phyloP scores from a whole-genome alignment of 2,329 filamentous ascomycete species.

The Rutstroemia sp. region DNA sequence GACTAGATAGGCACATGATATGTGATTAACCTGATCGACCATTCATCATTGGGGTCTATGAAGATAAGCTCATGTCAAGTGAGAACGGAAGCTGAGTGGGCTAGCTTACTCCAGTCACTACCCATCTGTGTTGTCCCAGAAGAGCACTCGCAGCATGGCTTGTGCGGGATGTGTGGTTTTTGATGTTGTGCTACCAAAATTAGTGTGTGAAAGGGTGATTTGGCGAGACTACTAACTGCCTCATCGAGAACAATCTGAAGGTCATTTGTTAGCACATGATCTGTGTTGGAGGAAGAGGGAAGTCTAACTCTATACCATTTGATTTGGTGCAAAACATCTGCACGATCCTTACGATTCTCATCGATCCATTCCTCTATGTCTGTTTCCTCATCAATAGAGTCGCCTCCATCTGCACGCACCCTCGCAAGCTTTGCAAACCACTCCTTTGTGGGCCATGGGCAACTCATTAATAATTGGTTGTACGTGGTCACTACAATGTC shows the following conservation, averaged over 20 bases:
- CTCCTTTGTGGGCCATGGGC: not conserved
- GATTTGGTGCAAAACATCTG: not conserved
- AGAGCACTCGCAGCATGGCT: not conserved
- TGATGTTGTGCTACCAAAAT: not conserved
- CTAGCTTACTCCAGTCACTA: not conserved
- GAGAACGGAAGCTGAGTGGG: not conserved
- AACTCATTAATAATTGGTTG: not conserved
- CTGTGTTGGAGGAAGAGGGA: not conserved
- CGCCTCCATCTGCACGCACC: not conserved
- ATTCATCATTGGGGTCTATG: constrained; percentile 4
- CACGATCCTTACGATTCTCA: not conserved
- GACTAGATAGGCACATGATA: not conserved
- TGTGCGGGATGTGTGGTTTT: not conserved
- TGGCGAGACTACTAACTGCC: not conserved
- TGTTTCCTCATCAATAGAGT: not conserved
- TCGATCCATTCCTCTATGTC: not conserved
- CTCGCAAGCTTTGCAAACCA: not conserved
- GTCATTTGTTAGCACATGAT: not conserved
- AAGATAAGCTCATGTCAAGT: not conserved
- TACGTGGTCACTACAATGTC: not conserved
- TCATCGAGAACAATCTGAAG: constrained; percentile 1
- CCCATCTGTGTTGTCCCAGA: not conserved
- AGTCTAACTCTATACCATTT: not conserved
- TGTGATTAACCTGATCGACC: not conserved
- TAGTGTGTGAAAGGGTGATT: not conserved